Conservation (phyloP, 202 grass and related monocot species). For the Sporobolus alterniflorus region DNA sequence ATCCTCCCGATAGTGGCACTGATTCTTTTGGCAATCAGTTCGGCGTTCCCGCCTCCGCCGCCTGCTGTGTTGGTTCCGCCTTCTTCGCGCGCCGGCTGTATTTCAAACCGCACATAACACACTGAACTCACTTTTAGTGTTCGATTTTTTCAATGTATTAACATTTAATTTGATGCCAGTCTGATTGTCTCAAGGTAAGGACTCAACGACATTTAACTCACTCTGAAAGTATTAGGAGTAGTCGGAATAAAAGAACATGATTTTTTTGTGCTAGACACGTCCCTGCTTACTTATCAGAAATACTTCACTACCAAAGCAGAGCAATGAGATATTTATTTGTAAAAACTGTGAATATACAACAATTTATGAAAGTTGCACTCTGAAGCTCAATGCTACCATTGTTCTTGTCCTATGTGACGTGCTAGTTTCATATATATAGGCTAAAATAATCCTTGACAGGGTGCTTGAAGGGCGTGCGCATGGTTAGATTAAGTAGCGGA, state of each 20-base stretch:
- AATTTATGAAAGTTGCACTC: background rate
- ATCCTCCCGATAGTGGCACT: no score
- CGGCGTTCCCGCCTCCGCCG: no score
- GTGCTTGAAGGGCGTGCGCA: slow-evolving; percentile 42
- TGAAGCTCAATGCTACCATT: background rate
- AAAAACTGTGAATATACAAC: background rate
- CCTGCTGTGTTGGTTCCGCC: no score
- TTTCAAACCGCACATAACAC: no score
- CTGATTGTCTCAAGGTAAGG: background rate
- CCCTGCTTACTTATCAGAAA: background rate
- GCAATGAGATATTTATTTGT: background rate
- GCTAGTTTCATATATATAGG: background rate
- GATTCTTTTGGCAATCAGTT: no score
- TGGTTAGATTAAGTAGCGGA: slow-evolving; percentile 35
- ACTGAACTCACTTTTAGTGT: background rate
- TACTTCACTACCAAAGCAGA: background rate
- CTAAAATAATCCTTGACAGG: slow-evolving; percentile 6
- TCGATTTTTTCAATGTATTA: background rate
- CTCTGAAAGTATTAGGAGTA: background rate
- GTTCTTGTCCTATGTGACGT: background rate
- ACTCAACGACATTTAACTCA: background rate
- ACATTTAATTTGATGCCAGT: slow-evolving; percentile 9
- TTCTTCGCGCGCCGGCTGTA: no score
- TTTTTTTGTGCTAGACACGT: background rate
- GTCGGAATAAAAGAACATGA: background rate